phyloP scores from a whole-genome alignment of 768 basidiomycete genomes.

The Termitomyces sp. region DNA sequence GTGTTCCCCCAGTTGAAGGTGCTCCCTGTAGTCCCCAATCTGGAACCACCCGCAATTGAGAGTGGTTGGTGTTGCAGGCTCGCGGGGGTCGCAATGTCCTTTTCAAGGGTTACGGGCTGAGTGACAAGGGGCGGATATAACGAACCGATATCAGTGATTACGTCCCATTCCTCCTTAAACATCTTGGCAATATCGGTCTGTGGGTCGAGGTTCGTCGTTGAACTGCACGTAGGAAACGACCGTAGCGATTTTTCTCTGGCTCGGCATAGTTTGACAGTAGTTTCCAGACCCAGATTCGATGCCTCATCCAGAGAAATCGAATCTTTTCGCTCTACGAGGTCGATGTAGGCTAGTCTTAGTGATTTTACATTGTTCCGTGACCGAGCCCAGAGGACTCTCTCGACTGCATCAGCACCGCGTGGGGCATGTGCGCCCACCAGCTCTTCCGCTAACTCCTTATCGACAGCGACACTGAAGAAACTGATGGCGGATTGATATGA shows the following conservation, averaged over 20 bases:
- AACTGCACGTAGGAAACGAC: not conserved
- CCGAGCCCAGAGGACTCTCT: slow-evolving; percentile 2
- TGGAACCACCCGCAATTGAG: too few relatives aligned
- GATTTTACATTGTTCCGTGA: not conserved
- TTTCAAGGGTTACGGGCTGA: too few relatives aligned
- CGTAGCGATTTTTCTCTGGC: not conserved
- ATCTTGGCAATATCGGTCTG: not conserved
- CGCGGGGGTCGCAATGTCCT: too few relatives aligned
- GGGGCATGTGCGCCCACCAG: not conserved
- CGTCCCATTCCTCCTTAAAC: not conserved
- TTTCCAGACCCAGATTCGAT: not conserved
- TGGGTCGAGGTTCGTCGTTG: too few relatives aligned
- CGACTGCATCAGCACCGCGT: not conserved
- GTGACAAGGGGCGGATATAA: too few relatives aligned
- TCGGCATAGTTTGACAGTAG: not conserved
- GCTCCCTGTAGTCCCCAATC: too few relatives aligned
- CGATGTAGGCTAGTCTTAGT: slow-evolving; percentile 3
- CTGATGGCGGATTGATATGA: not conserved
- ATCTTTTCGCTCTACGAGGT: not conserved
- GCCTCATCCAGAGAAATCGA: too few relatives aligned
- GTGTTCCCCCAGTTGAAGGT: too few relatives aligned
- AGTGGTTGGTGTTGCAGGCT: too few relatives aligned
- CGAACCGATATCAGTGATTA: not conserved
- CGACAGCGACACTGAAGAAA: not conserved
- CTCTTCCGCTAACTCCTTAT: not conserved